A percentile compares a stretch with the other conserved stretches of the same genome.
These are phyloP conservation scores for Taxillus chinensis DNA, from an alignment of 164 flowering plant species.

Conservation along the genomic window DNA sequence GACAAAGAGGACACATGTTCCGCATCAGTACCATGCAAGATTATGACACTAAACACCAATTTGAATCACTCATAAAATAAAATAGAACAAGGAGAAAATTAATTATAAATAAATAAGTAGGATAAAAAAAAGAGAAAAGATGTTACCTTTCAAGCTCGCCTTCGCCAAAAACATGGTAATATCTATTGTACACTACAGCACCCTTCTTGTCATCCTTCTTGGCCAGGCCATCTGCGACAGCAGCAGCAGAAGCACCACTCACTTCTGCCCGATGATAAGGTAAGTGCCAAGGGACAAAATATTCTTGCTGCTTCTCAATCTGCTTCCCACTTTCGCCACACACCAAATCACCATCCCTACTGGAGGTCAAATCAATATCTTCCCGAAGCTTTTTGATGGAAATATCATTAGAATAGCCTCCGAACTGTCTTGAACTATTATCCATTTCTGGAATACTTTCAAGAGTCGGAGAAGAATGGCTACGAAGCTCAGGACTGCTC, in stretches of 20 bases:
- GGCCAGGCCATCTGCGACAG: constrained; percentile 79
- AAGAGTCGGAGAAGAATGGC: constrained; percentile 31
- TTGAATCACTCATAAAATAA: not conserved
- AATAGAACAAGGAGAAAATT: not conserved
- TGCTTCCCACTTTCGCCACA: constrained; percentile 12
- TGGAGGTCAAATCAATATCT: constrained; percentile 8
- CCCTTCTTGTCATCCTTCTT: constrained; percentile 89
- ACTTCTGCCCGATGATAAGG: constrained; percentile 98
- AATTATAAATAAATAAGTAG: not conserved
- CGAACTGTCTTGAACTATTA: constrained; percentile 13
- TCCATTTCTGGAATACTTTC: constrained; percentile 77
- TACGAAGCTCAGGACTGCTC: constrained; percentile 52
- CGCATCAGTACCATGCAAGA: not conserved
- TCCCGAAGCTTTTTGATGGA: constrained; percentile 10
- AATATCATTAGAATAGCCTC: constrained; percentile 12
- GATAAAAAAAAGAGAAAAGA: not conserved
- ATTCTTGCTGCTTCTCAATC: constrained; percentile 56
- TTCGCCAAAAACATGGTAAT: constrained; percentile 92
- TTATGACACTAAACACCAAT: not conserved
- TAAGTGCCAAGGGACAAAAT: constrained; percentile 98
- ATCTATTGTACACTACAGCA: constrained; percentile 88
- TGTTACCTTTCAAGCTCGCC: constrained; percentile 92
- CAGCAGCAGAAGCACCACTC: constrained; percentile 73
- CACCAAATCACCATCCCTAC: constrained; percentile 10
- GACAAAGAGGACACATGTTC: not conserved